These are phyloP conservation scores for Acer negundo DNA, from an alignment of 345 rosid genomes.

Conservation along the genomic window DNA sequence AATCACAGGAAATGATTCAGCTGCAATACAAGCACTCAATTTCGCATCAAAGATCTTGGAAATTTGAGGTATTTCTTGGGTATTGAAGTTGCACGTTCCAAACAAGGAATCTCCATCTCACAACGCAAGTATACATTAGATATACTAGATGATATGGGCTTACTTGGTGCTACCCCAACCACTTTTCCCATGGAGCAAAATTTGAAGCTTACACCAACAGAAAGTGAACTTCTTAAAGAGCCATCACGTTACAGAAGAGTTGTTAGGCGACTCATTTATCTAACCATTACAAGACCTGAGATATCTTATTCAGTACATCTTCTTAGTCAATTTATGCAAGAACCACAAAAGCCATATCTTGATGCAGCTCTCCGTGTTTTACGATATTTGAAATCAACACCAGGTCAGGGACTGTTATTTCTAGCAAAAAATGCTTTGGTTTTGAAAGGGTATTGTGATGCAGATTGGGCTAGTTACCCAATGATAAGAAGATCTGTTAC, in stretches of 20 bases:
- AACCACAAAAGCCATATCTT: not conserved
- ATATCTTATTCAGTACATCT: not conserved
- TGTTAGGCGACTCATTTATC: not conserved
- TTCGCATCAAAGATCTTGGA: no score
- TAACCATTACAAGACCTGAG: not conserved
- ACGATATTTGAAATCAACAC: not conserved
- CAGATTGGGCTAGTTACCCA: no score
- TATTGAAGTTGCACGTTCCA: no score
- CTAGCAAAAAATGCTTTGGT: no score
- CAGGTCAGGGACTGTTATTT: not conserved
- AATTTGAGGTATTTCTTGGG: no score
- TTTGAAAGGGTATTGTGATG: no score
- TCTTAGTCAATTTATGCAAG: not conserved
- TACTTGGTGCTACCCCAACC: not conserved
- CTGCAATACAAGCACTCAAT: no score
- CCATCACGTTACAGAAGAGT: not conserved
- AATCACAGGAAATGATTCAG: no score
- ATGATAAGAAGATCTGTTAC: no score
- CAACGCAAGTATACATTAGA: not conserved
- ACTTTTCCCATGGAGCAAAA: not conserved
- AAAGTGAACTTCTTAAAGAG: not conserved
- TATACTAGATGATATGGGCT: not conserved
- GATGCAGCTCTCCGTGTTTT: no score
- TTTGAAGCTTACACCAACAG: not conserved
- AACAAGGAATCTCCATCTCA: not conserved